Percentiles rank a stretch among this genome's conserved stretches.
These are phyloP conservation scores for Syncephalis fuscata DNA, from an alignment of 371 early-diverging fungal species.

Conservation along the genomic window DNA sequence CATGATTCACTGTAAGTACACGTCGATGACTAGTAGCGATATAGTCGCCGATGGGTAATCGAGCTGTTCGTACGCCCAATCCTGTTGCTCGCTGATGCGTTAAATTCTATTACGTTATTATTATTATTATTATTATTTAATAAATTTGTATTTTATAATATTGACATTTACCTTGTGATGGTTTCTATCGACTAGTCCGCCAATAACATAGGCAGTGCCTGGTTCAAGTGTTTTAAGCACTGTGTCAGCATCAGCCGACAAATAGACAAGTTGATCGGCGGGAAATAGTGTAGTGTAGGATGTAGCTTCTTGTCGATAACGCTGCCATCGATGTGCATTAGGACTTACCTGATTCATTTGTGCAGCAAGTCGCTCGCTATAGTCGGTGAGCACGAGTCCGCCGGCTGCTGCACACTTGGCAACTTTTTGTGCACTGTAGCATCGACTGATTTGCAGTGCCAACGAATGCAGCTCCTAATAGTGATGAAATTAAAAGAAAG, in stretches of 20 bases:
- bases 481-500: not conserved
- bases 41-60: slow-evolving; percentile 74
- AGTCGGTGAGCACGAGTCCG: slow-evolving; percentile 11
- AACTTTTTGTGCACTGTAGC: not conserved
- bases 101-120: slow-evolving; percentile 21
- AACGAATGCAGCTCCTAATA: slow-evolving; percentile 1
- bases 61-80: slow-evolving; percentile 58
- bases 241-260: slow-evolving; percentile 79
- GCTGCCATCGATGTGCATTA: slow-evolving; percentile 45
- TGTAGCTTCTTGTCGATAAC: slow-evolving; percentile 27
- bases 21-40: slow-evolving; percentile 60
- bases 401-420: slow-evolving; percentile 2
- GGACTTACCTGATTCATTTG: slow-evolving; percentile 6
- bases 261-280: slow-evolving; percentile 50
- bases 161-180: slow-evolving; percentile 40
- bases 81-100: slow-evolving; percentile 62
- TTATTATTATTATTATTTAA: not conserved
- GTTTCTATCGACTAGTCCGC: slow-evolving; percentile 92
- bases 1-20: slow-evolving; percentile 87
- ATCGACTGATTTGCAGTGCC: not conserved
- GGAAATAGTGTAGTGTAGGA: slow-evolving; percentile 19
- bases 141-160: not conserved
- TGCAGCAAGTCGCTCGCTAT: slow-evolving; percentile 1
- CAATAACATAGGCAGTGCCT: slow-evolving; percentile 67
- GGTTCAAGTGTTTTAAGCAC: slow-evolving; percentile 45